phyloP scores from a whole-genome alignment of 192 early-diverging fungal species.

The Chytriomyces hyalinus region DNA sequence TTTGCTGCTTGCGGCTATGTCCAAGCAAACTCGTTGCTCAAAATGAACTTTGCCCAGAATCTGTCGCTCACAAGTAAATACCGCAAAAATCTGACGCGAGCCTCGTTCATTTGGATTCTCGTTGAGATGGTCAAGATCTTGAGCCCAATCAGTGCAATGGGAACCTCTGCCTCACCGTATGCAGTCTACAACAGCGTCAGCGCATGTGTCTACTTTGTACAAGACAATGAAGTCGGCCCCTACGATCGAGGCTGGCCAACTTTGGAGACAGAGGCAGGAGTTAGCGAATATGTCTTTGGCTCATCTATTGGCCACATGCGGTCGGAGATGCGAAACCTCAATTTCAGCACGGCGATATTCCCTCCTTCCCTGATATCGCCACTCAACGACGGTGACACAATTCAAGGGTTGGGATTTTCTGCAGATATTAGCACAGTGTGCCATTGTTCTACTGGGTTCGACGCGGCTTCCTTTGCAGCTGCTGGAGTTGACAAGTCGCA shows the following conservation, averaged over 20 bases:
- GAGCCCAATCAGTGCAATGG: constrained; percentile 27
- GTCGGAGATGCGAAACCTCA: constrained; percentile 12
- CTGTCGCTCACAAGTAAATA: constrained; percentile 18
- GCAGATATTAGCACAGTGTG: constrained; percentile 22
- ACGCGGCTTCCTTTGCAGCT: neutral
- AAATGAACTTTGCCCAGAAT: constrained; percentile 10
- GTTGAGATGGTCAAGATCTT: constrained; percentile 21
- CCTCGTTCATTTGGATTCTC: constrained; percentile 28
- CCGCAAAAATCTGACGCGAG: constrained; percentile 19
- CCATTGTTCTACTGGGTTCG: neutral
- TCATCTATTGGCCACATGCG: constrained; percentile 24
- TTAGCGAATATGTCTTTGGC: constrained; percentile 34
- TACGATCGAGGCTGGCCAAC: constrained; percentile 22
- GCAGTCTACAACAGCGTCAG: constrained; percentile 7
- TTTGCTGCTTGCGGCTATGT: constrained; percentile 32
- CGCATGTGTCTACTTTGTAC: constrained; percentile 22
- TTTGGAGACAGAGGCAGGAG: constrained; percentile 23
- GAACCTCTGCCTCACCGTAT: neutral
- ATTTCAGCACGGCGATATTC: neutral
- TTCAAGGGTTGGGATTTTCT: constrained; percentile 20
- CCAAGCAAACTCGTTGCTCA: constrained; percentile 18
- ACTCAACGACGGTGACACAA: constrained; percentile 33
- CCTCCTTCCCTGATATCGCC: constrained; percentile 10
- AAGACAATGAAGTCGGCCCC: neutral
- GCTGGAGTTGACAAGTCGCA: constrained; percentile 7